These are phyloP conservation scores for Penicillium antarcticum DNA, from an alignment of 495 filamentous ascomycete species.

Conservation along the genomic window DNA sequence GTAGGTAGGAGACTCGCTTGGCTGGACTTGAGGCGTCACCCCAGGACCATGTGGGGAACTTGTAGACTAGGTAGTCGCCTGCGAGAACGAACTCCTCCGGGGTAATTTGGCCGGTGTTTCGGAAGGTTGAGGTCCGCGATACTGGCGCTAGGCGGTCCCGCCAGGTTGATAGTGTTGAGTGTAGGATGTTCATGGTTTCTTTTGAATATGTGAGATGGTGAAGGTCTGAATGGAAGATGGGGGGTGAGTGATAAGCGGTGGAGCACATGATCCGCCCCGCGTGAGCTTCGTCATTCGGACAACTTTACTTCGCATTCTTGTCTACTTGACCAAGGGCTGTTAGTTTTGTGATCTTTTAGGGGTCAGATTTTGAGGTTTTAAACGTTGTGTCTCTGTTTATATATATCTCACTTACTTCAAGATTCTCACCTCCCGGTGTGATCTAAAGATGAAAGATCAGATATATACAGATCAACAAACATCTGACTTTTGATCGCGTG, in stretches of 20 bases:
- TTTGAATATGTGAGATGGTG: not conserved
- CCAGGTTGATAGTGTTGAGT: conserved; percentile 78
- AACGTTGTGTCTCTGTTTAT: too few species aligned
- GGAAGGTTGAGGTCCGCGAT: conserved; percentile 88
- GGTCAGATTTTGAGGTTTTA: too few species aligned
- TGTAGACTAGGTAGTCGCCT: conserved; percentile 97
- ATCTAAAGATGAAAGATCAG: too few species aligned
- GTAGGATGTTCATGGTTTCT: conserved; percentile 57
- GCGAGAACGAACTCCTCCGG: conserved; percentile 95
- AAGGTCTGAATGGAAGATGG: conserved; percentile 8
- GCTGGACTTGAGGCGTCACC: conserved; percentile 73
- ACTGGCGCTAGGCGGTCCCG: conserved; percentile 88
- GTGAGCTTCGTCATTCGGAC: conserved; percentile 15
- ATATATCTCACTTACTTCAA: too few species aligned
- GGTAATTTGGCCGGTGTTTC: conserved; percentile 88
- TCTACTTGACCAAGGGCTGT: too few species aligned
- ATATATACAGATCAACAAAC: too few species aligned
- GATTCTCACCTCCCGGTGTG: too few species aligned
- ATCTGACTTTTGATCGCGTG: too few species aligned
- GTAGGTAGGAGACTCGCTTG: conserved; percentile 78
- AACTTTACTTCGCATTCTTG: too few species aligned
- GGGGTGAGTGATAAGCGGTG: conserved; percentile 26
- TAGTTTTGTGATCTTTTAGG: too few species aligned
- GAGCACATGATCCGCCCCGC: conserved; percentile 34
- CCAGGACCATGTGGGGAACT: conserved; percentile 99